Base-by-base conservation (phyloP, 768 basidiomycete genomes). In the Tylopilus plumbeoviolaceoides region DNA sequence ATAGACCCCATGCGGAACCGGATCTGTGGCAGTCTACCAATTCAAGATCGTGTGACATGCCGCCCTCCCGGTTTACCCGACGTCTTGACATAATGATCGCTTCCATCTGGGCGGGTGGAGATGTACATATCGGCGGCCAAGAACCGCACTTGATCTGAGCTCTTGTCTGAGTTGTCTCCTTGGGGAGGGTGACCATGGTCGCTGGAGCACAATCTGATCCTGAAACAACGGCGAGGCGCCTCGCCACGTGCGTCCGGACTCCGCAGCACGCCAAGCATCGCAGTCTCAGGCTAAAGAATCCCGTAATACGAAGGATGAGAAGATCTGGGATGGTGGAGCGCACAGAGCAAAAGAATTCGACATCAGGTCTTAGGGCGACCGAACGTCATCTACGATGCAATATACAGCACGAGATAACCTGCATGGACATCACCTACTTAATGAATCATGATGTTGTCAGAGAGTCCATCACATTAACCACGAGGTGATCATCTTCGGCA, bases 101-200 rank as follows among this genome's bases (percentile, higher is more conserved):
- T 70, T 84, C 82, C 50, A 58, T 50, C 53, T 56, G 44, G 42
- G 48, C 5, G 33, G 33, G 48, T 21, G 44, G 27, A 39, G 36
- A 41, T 25, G 59, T 65, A 82, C 81, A 64, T 84, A 81, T 42
- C 81, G 82, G 43, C 83, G 30, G 20, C 40, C 83, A 9, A 85
- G 72, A 38, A 85, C 72, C 59, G 84, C 81, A 4, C 59, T 81
- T 74, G 59, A 86, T 84, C 61, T 81, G 72, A 63, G 82, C 33
- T 42, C 41, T 41, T 33, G 50, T 52, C 40, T n/a, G n/a, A n/a
- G n/a, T n/a, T n/a, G 23, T 53, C 38, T 46, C 56, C 43, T 4
- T 54, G 23, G 53, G 35, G 36, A 57, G 39, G 11, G 28, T 30
- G 30, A 5, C 14, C 14, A 14, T 33, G 45, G 18, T 39, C 10